Percentiles rank a stretch among this genome's conserved stretches.
Conservation (phyloP, 2,329 filamentous ascomycete genomes). For the Sporothrix luriei region DNA sequence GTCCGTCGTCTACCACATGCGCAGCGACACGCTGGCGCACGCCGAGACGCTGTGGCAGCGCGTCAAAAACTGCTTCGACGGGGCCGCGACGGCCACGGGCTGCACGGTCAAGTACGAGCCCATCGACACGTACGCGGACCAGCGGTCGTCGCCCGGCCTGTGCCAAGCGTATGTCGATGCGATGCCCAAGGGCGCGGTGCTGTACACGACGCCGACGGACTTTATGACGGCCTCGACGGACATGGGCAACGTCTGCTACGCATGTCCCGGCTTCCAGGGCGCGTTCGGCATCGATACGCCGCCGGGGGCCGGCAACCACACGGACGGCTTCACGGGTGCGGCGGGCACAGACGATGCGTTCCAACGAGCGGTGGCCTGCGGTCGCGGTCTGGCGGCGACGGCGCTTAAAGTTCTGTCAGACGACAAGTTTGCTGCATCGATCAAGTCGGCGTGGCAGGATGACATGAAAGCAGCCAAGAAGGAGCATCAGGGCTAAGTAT, state of each 20-base stretch:
- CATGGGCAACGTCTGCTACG: constrained; percentile 51
- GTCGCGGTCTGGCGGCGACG: constrained; percentile 43
- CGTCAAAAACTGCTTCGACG: constrained; percentile 44
- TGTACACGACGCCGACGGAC: constrained; percentile 39
- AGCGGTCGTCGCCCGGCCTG: constrained; percentile 41
- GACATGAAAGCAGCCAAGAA: constrained; percentile 43
- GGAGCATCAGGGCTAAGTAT: background rate
- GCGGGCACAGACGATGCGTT: constrained; percentile 46
- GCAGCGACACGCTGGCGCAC: constrained; percentile 46
- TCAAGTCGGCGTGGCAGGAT: constrained; percentile 39
- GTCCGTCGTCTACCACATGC: constrained; percentile 50
- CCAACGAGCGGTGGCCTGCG: constrained; percentile 43
- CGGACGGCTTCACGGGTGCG: constrained; percentile 46
- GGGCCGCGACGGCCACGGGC: constrained; percentile 44
- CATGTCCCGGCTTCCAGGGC: constrained; percentile 49
- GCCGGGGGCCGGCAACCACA: constrained; percentile 47
- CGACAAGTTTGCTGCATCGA: constrained; percentile 36
- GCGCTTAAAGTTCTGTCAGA: constrained; percentile 41
- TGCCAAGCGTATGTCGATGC: constrained; percentile 40
- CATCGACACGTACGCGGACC: constrained; percentile 43
- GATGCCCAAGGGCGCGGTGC: constrained; percentile 41
- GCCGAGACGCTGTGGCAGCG: constrained; percentile 42
- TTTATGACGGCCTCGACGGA: constrained; percentile 44
- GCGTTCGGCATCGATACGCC: constrained; percentile 47
- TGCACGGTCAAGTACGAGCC: constrained; percentile 41